A percentile compares a stretch with the other conserved stretches of the same genome.
Evolutionary conservation across 163 green algal genomes (phyloP).

Genomic region (Scenedesmus sp.): DNA sequence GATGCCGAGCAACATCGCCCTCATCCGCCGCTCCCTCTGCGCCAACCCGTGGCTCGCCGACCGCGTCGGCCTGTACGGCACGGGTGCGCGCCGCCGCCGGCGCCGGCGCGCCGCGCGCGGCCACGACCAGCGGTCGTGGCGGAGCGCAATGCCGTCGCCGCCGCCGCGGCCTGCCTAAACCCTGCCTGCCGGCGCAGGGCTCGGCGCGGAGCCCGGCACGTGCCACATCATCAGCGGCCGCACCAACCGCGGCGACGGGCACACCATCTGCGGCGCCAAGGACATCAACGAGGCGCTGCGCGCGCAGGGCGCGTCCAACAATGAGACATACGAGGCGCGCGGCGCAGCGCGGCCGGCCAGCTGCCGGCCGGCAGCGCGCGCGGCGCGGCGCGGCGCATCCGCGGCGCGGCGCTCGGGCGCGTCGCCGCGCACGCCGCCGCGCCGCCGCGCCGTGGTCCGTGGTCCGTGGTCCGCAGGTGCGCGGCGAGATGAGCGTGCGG

Average conservation of each 20-base stretch:
- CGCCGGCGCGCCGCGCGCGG: not conserved
- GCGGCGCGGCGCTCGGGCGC: no score
- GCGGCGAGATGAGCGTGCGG: slow-evolving; percentile 35
- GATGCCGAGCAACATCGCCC: slow-evolving; percentile 51
- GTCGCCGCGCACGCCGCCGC: no score
- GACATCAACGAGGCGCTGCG: not conserved
- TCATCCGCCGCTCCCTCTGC: slow-evolving; percentile 47
- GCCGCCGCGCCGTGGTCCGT: no score
- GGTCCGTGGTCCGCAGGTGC: no score
- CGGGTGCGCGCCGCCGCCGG: slow-evolving; percentile 12
- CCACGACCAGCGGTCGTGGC: not conserved
- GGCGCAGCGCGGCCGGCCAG: no score
- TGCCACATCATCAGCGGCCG: slow-evolving; percentile 50
- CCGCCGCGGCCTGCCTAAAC: no score
- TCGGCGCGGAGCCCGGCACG: not conserved
- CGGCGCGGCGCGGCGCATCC: no score
- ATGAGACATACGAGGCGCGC: slow-evolving; percentile 8
- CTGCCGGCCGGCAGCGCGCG: no score
- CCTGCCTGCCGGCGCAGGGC: no score
- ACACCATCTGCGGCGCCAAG: not conserved
- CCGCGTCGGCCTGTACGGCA: slow-evolving; percentile 43
- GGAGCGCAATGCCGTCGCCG: no score
- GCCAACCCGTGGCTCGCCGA: slow-evolving; percentile 37
- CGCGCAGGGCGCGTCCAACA: not conserved
- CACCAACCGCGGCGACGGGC: slow-evolving; percentile 45